Evolutionary conservation across 371 early-diverging fungal genomes (phyloP).

Genomic region (Rozella allomycis): DNA sequence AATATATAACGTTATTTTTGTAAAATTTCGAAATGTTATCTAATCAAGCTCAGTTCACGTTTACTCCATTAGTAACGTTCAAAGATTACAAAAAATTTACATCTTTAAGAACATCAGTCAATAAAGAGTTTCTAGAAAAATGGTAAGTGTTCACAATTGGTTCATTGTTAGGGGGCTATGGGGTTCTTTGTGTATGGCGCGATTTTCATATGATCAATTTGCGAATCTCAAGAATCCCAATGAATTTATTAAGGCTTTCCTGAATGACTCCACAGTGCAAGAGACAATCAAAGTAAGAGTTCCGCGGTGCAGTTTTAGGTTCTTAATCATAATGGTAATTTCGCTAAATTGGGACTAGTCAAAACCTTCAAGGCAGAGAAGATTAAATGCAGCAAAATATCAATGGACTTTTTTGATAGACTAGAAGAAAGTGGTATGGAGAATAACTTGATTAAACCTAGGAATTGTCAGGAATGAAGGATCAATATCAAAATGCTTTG

Average conservation of each 20-base stretch:
- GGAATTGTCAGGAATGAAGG: conserved; percentile 11
- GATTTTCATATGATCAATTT: conserved; percentile 14
- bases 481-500: conserved; percentile 18
- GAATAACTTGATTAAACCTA: not conserved
- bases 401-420: conserved; percentile 15
- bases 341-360: too few relatives aligned
- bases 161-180: conserved; percentile 13
- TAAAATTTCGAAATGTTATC: too few relatives aligned
- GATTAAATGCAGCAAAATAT: too few relatives aligned
- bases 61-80: too few relatives aligned
- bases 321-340: conserved; percentile 8
- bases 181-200: conserved; percentile 12
- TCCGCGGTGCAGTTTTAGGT: conserved; percentile 15
- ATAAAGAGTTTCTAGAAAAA: conserved; percentile 14
- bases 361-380: too few relatives aligned
- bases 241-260: conserved; percentile 9
- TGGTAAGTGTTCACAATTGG: conserved; percentile 8
- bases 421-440: conserved; percentile 7
- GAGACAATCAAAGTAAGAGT: conserved; percentile 9
- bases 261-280: conserved; percentile 12
- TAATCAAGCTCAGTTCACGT: too few relatives aligned
- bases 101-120: too few relatives aligned
- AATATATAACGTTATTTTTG: too few relatives aligned
- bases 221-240: conserved; percentile 9
- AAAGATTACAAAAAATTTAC: too few relatives aligned